These are phyloP conservation scores for Pyrenopolyporus hunteri DNA, from an alignment of 495 filamentous ascomycete genomes.

Conservation along the genomic window DNA sequence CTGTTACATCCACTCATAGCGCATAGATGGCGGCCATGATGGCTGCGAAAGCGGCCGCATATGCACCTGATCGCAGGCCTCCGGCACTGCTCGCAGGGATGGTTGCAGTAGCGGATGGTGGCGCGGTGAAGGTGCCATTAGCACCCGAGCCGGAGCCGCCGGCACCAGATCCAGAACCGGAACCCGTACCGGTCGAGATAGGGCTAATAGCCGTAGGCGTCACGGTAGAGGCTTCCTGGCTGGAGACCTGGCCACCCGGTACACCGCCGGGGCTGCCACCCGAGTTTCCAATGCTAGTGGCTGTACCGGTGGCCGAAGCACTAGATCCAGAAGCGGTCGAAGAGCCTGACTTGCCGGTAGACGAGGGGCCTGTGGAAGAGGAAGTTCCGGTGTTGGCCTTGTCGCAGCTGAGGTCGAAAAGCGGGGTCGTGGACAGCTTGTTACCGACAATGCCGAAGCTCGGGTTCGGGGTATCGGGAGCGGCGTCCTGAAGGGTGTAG, in stretches of 20 bases:
- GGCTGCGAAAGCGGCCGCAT: conserved; percentile 40
- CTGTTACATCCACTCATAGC: conserved; percentile 17
- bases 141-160: conserved; percentile 35
- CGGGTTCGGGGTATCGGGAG: conserved; percentile 61
- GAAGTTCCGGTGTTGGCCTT: conserved; percentile 15
- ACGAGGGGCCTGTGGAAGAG: conserved; percentile 13
- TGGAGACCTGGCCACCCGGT: conserved; percentile 33
- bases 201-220: conserved; percentile 26
- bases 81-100: conserved; percentile 28
- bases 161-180: conserved; percentile 24
- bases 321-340: conserved; percentile 23
- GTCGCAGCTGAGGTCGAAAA: conserved; percentile 68
- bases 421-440: conserved; percentile 57
- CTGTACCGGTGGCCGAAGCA: conserved; percentile 13
- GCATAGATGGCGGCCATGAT: conserved; percentile 42
- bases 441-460: conserved; percentile 69
- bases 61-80: conserved; percentile 33
- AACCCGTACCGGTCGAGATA: conserved; percentile 34
- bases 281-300: conserved; percentile 14
- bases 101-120: conserved; percentile 23
- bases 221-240: conserved; percentile 30
- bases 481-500: conserved; percentile 74
- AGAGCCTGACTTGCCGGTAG: conserved; percentile 16
- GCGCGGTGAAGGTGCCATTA: conserved; percentile 35
- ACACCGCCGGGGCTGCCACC: conserved; percentile 34